Evolutionary conservation across 352 stramenopile genomes (phyloP).

Genomic region (Globisporangium takayamanum): DNA sequence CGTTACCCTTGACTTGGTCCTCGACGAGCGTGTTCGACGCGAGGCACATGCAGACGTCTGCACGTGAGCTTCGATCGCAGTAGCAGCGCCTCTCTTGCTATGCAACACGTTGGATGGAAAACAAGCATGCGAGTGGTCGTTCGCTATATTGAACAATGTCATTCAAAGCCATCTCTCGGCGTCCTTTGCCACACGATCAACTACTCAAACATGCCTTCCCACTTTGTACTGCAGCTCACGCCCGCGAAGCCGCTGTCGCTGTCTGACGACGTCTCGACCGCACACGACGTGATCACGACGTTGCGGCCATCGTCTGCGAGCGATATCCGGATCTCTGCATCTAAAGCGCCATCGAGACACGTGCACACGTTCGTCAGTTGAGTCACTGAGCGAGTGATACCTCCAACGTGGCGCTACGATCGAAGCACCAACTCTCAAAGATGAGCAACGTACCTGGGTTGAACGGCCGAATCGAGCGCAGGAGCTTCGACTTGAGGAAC

Average conservation of each 20-base stretch:
- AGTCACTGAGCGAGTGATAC: neutral
- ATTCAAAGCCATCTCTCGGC: too few species aligned
- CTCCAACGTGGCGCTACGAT: neutral
- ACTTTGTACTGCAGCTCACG: conserved; percentile 56
- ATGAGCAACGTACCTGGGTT: conserved; percentile 35
- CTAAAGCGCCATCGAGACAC: conserved; percentile 3
- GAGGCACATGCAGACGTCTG: too few species aligned
- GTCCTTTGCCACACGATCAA: too few species aligned
- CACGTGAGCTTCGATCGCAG: too few species aligned
- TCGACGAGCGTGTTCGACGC: too few species aligned
- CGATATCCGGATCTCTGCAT: conserved; percentile 63
- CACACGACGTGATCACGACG: conserved; percentile 61
- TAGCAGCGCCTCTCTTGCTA: too few species aligned
- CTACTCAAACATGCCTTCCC: conserved; percentile 63
- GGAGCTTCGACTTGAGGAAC: conserved; percentile 73
- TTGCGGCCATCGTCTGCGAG: conserved; percentile 29
- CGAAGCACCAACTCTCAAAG: neutral
- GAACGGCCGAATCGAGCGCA: conserved; percentile 70
- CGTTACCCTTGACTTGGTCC: too few species aligned
- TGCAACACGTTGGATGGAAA: too few species aligned
- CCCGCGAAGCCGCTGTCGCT: conserved; percentile 20
- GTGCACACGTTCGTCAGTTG: neutral
- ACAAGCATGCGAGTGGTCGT: too few species aligned
- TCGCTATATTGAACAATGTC: too few species aligned
- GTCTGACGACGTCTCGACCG: conserved; percentile 5